These are phyloP conservation scores for Hygrophoropsis aurantiaca DNA, from an alignment of 768 basidiomycete genomes.

Conservation along the genomic window DNA sequence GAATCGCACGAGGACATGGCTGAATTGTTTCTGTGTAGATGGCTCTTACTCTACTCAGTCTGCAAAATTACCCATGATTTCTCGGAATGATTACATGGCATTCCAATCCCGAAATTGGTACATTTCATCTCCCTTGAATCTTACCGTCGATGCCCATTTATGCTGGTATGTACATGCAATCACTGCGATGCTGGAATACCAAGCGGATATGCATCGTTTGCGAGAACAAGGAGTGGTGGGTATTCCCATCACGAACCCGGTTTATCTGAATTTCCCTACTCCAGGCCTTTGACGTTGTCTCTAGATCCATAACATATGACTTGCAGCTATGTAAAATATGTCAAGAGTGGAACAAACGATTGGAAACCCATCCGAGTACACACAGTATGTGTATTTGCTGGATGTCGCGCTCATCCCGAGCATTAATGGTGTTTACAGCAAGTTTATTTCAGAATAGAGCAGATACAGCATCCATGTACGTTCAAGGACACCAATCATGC, in stretches of 20 bases:
- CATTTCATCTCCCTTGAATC: conserved; percentile 36
- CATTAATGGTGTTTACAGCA: too few relatives aligned
- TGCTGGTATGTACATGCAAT: conserved; percentile 55
- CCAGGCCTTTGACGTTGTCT: conserved; percentile 37
- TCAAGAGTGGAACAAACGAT: conserved; percentile 40
- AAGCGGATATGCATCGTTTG: conserved; percentile 15
- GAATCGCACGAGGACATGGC: conserved; percentile 74
- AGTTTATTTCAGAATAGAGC: conserved; percentile 41
- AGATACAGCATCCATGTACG: conserved; percentile 44
- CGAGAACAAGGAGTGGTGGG: conserved; percentile 1
- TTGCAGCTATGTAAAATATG: conserved; percentile 36
- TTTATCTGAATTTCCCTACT: conserved; percentile 1
- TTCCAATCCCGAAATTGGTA: conserved; percentile 53
- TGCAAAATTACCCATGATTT: conserved; percentile 69
- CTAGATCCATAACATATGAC: conserved; percentile 37
- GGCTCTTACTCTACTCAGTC: conserved; percentile 74
- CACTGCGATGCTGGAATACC: conserved; percentile 48
- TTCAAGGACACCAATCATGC: conserved; percentile 7
- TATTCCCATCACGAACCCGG: background rate
- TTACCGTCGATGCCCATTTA: conserved; percentile 46
- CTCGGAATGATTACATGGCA: conserved; percentile 60
- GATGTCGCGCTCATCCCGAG: too few relatives aligned
- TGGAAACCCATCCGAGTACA: conserved; percentile 36
- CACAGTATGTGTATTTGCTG: conserved; percentile 32
- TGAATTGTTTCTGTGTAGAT: conserved; percentile 75